A percentile compares a stretch with the other conserved stretches of the same genome.
Conservation (phyloP, 2,329 filamentous ascomycete species). For the Aureobasidium mangrovei region DNA sequence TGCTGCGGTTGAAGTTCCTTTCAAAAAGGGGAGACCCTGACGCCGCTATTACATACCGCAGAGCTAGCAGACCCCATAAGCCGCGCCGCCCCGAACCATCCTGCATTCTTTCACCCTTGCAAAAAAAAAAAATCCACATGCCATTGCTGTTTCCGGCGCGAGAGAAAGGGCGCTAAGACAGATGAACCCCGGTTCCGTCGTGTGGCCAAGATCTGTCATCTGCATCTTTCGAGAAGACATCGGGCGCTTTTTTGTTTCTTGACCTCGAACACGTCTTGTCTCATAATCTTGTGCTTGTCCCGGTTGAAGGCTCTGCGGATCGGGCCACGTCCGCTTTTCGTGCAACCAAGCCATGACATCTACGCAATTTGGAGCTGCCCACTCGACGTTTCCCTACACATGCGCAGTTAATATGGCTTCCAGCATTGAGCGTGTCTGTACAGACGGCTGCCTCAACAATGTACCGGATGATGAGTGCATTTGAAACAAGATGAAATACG, state of each 20-base stretch:
- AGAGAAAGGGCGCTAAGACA: not conserved
- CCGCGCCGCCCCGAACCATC: not conserved
- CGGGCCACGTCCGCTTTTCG: not conserved
- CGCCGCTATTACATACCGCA: no score
- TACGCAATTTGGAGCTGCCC: not conserved
- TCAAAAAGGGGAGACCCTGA: no score
- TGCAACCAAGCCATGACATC: no score
- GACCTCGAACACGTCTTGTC: not conserved
- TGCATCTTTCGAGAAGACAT: conserved; percentile 1
- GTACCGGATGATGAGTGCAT: not conserved
- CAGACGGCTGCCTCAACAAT: conserved; percentile 1
- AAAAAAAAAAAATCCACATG: no score
- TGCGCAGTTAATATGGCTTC: not conserved
- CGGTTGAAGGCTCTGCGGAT: not conserved
- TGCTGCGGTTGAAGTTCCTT: not conserved
- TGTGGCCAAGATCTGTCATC: not conserved
- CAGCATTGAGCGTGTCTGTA: not conserved
- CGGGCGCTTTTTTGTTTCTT: not conserved
- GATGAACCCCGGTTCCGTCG: not conserved
- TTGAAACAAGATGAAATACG: not conserved
- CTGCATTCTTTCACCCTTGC: no score
- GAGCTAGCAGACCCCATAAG: not conserved
- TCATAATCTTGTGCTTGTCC: not conserved
- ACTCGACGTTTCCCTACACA: not conserved
- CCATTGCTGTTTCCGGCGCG: not conserved